Percentiles rank a stretch among this genome's conserved stretches.
These are phyloP conservation scores for Galerina marginata DNA, from an alignment of 768 basidiomycete species.

Conservation along the genomic window DNA sequence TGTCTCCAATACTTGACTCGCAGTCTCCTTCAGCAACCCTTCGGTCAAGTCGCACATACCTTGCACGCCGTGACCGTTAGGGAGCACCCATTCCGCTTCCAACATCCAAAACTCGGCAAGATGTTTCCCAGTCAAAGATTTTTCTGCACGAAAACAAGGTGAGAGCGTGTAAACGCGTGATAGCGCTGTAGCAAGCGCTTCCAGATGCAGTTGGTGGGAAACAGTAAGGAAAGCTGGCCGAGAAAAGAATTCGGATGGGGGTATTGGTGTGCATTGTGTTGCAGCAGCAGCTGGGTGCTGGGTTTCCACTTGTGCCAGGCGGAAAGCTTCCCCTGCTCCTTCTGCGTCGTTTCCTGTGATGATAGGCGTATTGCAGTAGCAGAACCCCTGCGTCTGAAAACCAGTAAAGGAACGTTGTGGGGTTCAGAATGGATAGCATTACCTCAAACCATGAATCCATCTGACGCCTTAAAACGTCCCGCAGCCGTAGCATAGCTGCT, in stretches of 20 bases:
- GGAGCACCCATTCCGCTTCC: conserved; percentile 86
- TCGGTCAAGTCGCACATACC: conserved; percentile 48
- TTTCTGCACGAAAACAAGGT: conserved; percentile 94
- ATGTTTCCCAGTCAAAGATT: conserved; percentile 86
- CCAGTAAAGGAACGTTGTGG: conserved; percentile 1
- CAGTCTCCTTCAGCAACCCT: conserved; percentile 34
- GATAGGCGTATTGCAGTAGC: conserved; percentile 82
- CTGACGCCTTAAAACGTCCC: conserved; percentile 59
- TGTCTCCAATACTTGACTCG: conserved; percentile 21
- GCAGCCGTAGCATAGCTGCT: conserved; percentile 76
- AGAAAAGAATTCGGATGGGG: conserved; percentile 68
- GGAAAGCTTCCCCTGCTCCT: conserved; percentile 93
- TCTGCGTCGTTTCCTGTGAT: conserved; percentile 93
- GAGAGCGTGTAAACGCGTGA: conserved; percentile 90
- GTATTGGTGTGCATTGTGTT: conserved; percentile 18
- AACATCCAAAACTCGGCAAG: conserved; percentile 99
- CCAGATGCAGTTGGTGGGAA: conserved; percentile 95
- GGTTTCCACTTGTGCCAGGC: conserved; percentile 50
- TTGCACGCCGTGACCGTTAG: conserved; percentile 42
- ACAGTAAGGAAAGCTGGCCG: conserved; percentile 87
- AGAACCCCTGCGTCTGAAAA: conserved; percentile 75
- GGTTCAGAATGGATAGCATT: conserved; percentile 1
- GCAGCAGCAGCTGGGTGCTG: conserved; percentile 34
- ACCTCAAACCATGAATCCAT: conserved; percentile 80
- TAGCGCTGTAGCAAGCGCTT: conserved; percentile 79